Evolutionary conservation across 2,329 filamentous ascomycete species (phyloP).

Genomic region (Pestalotiopsis sp.): DNA sequence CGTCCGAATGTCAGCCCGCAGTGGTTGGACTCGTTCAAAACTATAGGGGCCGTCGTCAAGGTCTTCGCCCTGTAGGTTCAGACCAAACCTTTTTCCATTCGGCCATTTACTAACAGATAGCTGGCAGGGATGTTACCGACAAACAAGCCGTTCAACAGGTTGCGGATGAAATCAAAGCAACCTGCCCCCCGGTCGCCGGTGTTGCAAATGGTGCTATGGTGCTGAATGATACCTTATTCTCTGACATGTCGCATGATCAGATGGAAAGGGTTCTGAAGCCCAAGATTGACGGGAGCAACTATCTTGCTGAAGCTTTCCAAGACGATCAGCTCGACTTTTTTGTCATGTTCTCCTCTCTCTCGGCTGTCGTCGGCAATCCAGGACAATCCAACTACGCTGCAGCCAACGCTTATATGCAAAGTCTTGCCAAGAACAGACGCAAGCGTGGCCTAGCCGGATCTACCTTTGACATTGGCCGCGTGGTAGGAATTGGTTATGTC

Average conservation of each 20-base stretch:
- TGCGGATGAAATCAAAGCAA: slow-evolving; percentile 15
- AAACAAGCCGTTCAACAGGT: background rate
- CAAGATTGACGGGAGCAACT: slow-evolving; percentile 32
- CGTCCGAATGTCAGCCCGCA: too few species aligned
- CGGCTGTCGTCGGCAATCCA: slow-evolving; percentile 11
- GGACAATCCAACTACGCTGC: slow-evolving; percentile 17
- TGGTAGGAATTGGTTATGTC: slow-evolving; percentile 15
- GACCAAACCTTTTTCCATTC: too few species aligned
- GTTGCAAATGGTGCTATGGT: slow-evolving; percentile 41
- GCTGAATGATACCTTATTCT: slow-evolving; percentile 25
- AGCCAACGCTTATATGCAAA: slow-evolving; percentile 15
- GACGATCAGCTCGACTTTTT: slow-evolving; percentile 35
- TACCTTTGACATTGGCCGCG: slow-evolving; percentile 11
- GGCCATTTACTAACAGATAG: background rate
- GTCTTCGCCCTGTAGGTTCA: too few species aligned
- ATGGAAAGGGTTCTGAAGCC: slow-evolving; percentile 26
- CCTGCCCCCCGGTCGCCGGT: slow-evolving; percentile 34
- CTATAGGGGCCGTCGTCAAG: too few species aligned
- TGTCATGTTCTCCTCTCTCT: slow-evolving; percentile 32
- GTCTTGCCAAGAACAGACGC: slow-evolving; percentile 11
- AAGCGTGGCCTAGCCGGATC: slow-evolving; percentile 13
- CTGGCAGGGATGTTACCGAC: background rate
- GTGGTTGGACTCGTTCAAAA: too few species aligned
- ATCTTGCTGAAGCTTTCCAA: slow-evolving; percentile 32
- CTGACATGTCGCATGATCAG: slow-evolving; percentile 20